A percentile compares a stretch with the other conserved stretches of the same genome.
Conservation (phyloP, 1,284 basidiomycete genomes). For the Ustilago esculenta region DNA sequence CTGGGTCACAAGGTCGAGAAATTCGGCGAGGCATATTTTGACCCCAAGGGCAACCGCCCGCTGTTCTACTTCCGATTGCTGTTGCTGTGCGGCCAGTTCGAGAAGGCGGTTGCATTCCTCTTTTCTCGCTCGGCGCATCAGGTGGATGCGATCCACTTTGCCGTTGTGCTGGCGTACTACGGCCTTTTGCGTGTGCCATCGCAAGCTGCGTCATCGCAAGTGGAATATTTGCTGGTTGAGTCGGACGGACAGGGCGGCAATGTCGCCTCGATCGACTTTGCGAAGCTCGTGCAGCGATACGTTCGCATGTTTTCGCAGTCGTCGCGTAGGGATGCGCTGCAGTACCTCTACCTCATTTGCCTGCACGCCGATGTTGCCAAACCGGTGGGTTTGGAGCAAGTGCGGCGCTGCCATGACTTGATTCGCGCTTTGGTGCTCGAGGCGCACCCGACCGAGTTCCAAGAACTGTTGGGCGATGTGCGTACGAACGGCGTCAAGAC, state of each 20-base stretch:
- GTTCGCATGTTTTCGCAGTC: constrained; percentile 88
- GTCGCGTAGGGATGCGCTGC: constrained; percentile 90
- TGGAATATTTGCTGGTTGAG: constrained; percentile 47
- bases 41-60: constrained; percentile 76
- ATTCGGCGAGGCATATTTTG: constrained; percentile 86
- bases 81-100: constrained; percentile 92
- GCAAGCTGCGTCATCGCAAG: constrained; percentile 79
- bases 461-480: constrained; percentile 88
- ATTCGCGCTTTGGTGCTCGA: constrained; percentile 87
- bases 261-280: constrained; percentile 74
- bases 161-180: constrained; percentile 90
- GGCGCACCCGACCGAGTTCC: constrained; percentile 76
- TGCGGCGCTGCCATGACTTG: constrained; percentile 85
- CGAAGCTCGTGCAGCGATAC: constrained; percentile 90
- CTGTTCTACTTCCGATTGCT: constrained; percentile 87
- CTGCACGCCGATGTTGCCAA: constrained; percentile 75
- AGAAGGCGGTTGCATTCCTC: constrained; percentile 88
- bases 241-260: constrained; percentile 37
- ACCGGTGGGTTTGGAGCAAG: constrained; percentile 80
- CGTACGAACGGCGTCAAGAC: constrained; percentile 85
- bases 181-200: constrained; percentile 86
- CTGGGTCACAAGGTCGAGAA: constrained; percentile 81
- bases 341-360: constrained; percentile 91
- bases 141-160: constrained; percentile 93
- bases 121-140: constrained; percentile 89